Evolutionary conservation across 176 grass and related monocot genomes (phyloP).

Genomic region (Triticum dicoccoides): DNA sequence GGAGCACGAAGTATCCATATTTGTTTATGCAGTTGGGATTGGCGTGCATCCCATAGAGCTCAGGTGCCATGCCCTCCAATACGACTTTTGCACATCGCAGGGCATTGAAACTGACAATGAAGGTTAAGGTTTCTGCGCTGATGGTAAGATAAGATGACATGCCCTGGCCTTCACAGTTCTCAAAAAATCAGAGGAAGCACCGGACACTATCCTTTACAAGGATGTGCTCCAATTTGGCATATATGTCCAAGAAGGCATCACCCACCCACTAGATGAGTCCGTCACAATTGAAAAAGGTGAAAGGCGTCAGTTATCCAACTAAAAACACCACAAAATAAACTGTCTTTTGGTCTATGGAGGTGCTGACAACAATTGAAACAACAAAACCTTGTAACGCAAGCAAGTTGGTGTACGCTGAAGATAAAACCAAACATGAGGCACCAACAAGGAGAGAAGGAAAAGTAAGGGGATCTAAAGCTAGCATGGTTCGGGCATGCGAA

Average conservation of each 20-base stretch:
- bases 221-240: not conserved
- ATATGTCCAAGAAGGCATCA: not conserved
- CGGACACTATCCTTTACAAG: not conserved
- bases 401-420: not conserved
- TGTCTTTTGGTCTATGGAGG: not conserved
- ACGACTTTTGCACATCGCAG: not conserved
- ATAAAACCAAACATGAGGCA: not conserved
- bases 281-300: constrained; percentile 3
- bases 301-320: not conserved
- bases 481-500: not conserved
- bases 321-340: not conserved
- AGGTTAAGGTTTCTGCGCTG: not conserved
- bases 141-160: not conserved
- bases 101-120: not conserved
- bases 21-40: constrained; percentile 27
- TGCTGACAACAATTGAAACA: not conserved
- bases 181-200: not conserved
- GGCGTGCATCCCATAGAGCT: not conserved
- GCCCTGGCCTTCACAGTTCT: not conserved
- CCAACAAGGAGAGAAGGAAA: not conserved
- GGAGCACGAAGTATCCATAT: constrained; percentile 13
- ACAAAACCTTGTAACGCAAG: not conserved
- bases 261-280: not conserved
- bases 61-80: not conserved
- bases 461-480: not conserved